Evolutionary conservation across 2,329 filamentous ascomycete species (phyloP).

Genomic region (Trichothecium roseum): DNA sequence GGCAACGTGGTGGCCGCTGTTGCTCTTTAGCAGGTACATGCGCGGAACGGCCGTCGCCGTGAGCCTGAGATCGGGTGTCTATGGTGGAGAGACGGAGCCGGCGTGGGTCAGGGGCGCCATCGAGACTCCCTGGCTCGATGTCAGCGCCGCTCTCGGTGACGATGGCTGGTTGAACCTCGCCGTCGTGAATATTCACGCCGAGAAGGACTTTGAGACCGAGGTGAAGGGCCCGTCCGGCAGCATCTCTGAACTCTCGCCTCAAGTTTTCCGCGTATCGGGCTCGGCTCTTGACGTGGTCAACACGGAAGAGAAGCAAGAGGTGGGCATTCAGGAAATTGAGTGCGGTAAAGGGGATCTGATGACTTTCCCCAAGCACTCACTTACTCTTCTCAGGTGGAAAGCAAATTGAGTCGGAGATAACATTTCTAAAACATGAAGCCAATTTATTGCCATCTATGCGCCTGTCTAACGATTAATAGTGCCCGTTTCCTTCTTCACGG

Average conservation of each 20-base stretch:
- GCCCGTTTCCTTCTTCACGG: no score
- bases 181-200: constrained; percentile 63
- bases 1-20: constrained; percentile 65
- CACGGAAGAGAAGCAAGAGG: constrained; percentile 50
- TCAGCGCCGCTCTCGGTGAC: constrained; percentile 46
- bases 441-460: no score
- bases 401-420: constrained; percentile 8
- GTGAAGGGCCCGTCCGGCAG: constrained; percentile 33
- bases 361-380: constrained; percentile 58
- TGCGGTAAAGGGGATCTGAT: constrained; percentile 56
- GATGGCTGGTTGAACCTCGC: constrained; percentile 54
- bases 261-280: constrained; percentile 39
- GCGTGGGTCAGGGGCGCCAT: constrained; percentile 52
- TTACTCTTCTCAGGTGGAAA: constrained; percentile 57
- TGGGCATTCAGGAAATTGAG: constrained; percentile 29
- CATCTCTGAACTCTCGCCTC: constrained; percentile 15
- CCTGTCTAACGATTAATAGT: no score
- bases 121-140: constrained; percentile 62
- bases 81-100: constrained; percentile 56
- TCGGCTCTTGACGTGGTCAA: constrained; percentile 45
- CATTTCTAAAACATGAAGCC: no score
- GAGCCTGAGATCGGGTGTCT: constrained; percentile 53
- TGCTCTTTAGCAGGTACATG: constrained; percentile 57
- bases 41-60: constrained; percentile 57
- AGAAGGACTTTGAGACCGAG: constrained; percentile 45